Conservation (phyloP, 1,284 basidiomycete species). For the Testicularia cyperi region DNA sequence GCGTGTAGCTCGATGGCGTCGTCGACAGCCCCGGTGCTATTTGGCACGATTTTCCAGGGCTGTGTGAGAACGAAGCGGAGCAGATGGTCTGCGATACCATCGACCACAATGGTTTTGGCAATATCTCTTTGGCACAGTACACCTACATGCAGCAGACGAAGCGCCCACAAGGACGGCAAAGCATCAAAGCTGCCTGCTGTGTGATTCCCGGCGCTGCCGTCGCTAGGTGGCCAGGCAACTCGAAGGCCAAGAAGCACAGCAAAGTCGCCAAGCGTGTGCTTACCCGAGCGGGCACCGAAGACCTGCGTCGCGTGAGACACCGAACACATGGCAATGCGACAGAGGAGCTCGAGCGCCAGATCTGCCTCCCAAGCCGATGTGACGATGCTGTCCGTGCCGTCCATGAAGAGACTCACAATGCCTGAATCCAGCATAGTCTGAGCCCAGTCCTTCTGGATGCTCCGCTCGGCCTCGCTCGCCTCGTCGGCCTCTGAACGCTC, state of each 20-base stretch:
- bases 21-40: constrained; percentile 38
- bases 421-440: constrained; percentile 20
- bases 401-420: constrained; percentile 15
- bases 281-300: constrained; percentile 9
- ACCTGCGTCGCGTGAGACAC: constrained; percentile 12
- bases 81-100: constrained; percentile 67
- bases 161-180: constrained; percentile 57
- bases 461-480: constrained; percentile 26
- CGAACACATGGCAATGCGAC: constrained; percentile 30
- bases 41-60: constrained; percentile 63
- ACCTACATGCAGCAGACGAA: constrained; percentile 69
- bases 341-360: constrained; percentile 22
- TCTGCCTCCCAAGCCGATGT: constrained; percentile 32
- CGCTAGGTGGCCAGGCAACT: constrained; percentile 23
- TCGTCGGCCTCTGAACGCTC: constrained; percentile 8
- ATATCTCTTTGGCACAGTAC: constrained; percentile 70
- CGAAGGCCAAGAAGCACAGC: constrained; percentile 27
- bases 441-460: constrained; percentile 37
- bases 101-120: constrained; percentile 67
- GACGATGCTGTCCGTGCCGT: constrained; percentile 27
- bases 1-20: constrained; percentile 62
- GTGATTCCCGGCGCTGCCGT: background rate
- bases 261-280: constrained; percentile 25
- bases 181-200: constrained; percentile 1
- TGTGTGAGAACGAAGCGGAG: constrained; percentile 74